Conservation (phyloP, 495 filamentous ascomycete species). For the Aspergillus avenaceus region DNA sequence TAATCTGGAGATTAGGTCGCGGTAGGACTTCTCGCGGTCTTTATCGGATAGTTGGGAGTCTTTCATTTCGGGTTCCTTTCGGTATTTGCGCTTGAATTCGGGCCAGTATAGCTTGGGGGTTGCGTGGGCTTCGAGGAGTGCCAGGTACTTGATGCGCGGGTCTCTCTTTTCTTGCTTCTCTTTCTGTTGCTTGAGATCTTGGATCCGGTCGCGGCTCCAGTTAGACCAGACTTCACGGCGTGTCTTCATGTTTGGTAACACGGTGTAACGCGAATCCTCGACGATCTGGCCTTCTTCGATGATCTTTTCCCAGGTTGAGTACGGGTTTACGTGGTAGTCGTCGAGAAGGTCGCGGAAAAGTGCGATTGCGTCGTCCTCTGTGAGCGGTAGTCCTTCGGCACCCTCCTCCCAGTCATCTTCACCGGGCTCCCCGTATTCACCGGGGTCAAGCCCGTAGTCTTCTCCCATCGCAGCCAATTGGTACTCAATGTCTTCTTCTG, state of each 20-base stretch:
- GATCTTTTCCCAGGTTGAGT: slow-evolving; percentile 84
- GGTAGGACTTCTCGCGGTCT: slow-evolving; percentile 86
- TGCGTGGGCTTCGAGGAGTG: slow-evolving; percentile 74
- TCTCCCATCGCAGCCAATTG: slow-evolving; percentile 85
- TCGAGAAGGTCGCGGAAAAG: slow-evolving; percentile 84
- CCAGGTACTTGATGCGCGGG: slow-evolving; percentile 78
- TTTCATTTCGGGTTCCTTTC: slow-evolving; percentile 76
- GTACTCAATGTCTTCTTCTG: slow-evolving; percentile 91
- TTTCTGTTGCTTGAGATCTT: slow-evolving; percentile 63
- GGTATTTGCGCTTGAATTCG: slow-evolving; percentile 89
- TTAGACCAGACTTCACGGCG: slow-evolving; percentile 77
- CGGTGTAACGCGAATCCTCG: slow-evolving; percentile 81
- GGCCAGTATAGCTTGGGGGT: slow-evolving; percentile 94
- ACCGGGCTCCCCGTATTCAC: slow-evolving; percentile 64
- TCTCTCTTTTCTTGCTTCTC: slow-evolving; percentile 78
- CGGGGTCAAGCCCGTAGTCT: slow-evolving; percentile 66
- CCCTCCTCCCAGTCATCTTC: slow-evolving; percentile 67
- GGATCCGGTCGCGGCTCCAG: slow-evolving; percentile 74
- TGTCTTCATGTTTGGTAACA: slow-evolving; percentile 71
- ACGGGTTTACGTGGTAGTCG: slow-evolving; percentile 79
- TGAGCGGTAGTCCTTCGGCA: slow-evolving; percentile 62
- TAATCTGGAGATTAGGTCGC: slow-evolving; percentile 76
- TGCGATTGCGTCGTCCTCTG: slow-evolving; percentile 61
- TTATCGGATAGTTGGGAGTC: slow-evolving; percentile 73
- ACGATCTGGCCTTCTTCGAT: slow-evolving; percentile 79